Base-by-base conservation (phyloP, 148 eudicot species). In the Rhododendron simsii region DNA sequence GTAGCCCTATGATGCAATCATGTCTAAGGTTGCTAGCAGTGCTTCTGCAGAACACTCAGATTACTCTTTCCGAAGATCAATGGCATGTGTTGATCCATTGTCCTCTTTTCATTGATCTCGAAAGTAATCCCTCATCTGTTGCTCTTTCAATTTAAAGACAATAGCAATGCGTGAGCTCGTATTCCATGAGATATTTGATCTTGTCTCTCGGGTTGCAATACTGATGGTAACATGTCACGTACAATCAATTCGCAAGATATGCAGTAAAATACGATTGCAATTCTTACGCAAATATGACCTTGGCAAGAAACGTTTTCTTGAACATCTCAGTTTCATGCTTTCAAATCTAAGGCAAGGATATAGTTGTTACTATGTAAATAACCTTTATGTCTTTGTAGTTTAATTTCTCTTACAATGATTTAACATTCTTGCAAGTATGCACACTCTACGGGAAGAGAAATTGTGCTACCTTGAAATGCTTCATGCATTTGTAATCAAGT, bases 391-490 rank as follows among this genome's bases (percentile, higher is more conserved):
- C 57, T 63, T 63, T 61, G 26, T 21, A 8, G 30, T 63, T n/a
- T 63, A 79, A 26, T 41, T 77, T 8, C 23, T 48, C 75, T n/a
- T 50, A 45, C 81, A 80, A 23, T 73, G 30, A 45, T 63, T 80
- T 50, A 51, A 37, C 75, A 44, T 84, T 33, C 45, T 90, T 84
- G 80, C 90, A 96, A 98, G 50, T 95, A 96, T 87, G 93, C 94
- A 86, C 95, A 95, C 89, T 91, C 99, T 16, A 85, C 94, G 59
- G 99, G 99, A 86, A 96, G 98, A 88, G 95, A 92, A 89, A 91
- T 96, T 75, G 96, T 91, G 61, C 94, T 35, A 35, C 2, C 37
- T 96, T 84, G 99, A 96, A 90, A 96, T 96, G 98, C 90, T 96
- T 21, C 92, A 89, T 87, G 92, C 91, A 84, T 88, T 96, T 71